Evolutionary conservation across 1,284 basidiomycete genomes (phyloP).

Genomic region (Cutaneotrichosporon mucoides): DNA sequence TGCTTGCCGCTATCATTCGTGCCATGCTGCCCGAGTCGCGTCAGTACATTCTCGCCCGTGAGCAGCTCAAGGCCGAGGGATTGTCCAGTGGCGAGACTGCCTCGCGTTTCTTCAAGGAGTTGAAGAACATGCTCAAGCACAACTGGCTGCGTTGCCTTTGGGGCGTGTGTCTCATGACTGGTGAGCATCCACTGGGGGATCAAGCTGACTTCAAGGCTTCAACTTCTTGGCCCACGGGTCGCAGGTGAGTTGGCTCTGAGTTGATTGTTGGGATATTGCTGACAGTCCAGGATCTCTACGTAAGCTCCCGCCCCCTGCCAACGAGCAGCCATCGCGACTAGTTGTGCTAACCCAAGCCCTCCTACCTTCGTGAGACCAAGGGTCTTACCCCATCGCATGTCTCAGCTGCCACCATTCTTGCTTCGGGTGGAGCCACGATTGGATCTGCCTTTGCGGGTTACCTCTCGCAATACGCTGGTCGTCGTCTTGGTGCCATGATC

Average conservation of each 20-base stretch:
- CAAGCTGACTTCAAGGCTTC: conserved; percentile 58
- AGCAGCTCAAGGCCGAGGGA: conserved; percentile 44
- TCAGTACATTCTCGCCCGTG: conserved; percentile 56
- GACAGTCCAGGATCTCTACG: conserved; percentile 28
- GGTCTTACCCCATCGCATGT: conserved; percentile 55
- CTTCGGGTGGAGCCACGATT: conserved; percentile 61
- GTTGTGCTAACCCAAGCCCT: conserved; percentile 4
- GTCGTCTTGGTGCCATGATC: conserved; percentile 58
- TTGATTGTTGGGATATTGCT: too few relatives aligned
- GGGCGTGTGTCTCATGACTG: conserved; percentile 53
- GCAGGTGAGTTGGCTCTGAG: conserved; percentile 43
- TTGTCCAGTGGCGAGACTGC: conserved; percentile 58
- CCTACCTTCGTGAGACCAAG: conserved; percentile 22
- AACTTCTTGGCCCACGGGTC: conserved; percentile 73
- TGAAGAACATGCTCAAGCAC: conserved; percentile 64
- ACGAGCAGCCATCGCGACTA: too few relatives aligned
- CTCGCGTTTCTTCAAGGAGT: conserved; percentile 67
- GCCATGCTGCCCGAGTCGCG: conserved; percentile 72
- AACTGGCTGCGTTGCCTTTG: conserved; percentile 81
- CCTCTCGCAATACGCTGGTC: conserved; percentile 76
- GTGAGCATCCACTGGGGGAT: background rate
- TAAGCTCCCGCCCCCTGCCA: conserved; percentile 6
- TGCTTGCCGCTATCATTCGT: conserved; percentile 68
- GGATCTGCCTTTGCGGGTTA: conserved; percentile 77
- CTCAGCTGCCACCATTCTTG: conserved; percentile 85